Percentiles rank a stretch among this genome's conserved stretches.
Evolutionary conservation across 2,329 filamentous ascomycete species (phyloP).

Genomic region (Akanthomyces muscarius): DNA sequence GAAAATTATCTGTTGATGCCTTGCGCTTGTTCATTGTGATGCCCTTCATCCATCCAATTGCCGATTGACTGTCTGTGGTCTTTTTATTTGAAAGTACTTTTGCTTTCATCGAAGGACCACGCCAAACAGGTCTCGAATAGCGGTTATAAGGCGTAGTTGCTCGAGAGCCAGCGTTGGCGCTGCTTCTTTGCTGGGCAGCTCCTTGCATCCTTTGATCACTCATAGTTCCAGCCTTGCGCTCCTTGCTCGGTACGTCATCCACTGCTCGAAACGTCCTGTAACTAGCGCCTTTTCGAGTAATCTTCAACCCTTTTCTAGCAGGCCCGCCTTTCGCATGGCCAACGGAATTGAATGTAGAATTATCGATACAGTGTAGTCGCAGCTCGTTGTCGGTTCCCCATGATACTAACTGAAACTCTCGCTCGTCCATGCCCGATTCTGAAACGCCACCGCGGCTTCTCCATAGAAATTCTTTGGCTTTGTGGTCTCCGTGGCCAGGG

Average conservation of each 20-base stretch:
- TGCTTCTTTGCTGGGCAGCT: constrained; percentile 40
- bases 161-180: constrained; percentile 43
- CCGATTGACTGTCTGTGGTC: constrained; percentile 47
- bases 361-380: constrained; percentile 69
- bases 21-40: constrained; percentile 60
- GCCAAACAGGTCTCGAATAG: constrained; percentile 42
- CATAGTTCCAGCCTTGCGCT: constrained; percentile 59
- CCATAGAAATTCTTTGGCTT: constrained; percentile 92
- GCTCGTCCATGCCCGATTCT: constrained; percentile 67
- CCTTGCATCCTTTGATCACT: constrained; percentile 52
- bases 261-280: constrained; percentile 83
- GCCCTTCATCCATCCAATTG: constrained; percentile 67
- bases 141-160: constrained; percentile 28
- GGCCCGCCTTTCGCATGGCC: constrained; percentile 68
- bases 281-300: constrained; percentile 77
- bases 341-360: constrained; percentile 60
- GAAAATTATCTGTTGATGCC: constrained; percentile 34
- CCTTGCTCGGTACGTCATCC: constrained; percentile 53
- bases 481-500: constrained; percentile 57
- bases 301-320: constrained; percentile 59
- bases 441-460: constrained; percentile 66
- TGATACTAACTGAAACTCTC: constrained; percentile 89
- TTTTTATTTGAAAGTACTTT: constrained; percentile 41
- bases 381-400: constrained; percentile 87
- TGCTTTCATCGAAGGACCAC: constrained; percentile 56